phyloP scores from a whole-genome alignment of 2,329 filamentous ascomycete species.

The Xylariaceae sp. region DNA sequence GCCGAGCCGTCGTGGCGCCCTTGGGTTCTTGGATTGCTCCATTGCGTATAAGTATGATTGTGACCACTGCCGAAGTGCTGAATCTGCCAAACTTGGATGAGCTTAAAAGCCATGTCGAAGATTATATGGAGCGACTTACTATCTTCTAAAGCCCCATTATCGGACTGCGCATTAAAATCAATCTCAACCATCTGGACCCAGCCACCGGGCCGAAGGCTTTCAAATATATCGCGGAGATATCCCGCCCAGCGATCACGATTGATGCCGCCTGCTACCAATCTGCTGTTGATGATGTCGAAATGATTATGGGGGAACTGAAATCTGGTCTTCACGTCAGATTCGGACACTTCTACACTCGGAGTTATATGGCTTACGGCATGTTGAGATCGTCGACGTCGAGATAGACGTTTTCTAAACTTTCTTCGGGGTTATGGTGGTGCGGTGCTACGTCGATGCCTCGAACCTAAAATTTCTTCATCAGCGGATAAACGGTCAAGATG shows the following conservation, averaged over 20 bases:
- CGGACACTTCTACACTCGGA: constrained; percentile 5
- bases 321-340: constrained; percentile 22
- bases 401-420: constrained; percentile 59
- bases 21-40: constrained; percentile 58
- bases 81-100: constrained; percentile 37
- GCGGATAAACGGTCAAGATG: constrained; percentile 2
- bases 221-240: constrained; percentile 71
- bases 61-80: constrained; percentile 65
- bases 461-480: constrained; percentile 44
- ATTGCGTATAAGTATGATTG: constrained; percentile 56
- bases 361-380: constrained; percentile 41
- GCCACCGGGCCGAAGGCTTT: constrained; percentile 66
- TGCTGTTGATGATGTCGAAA: constrained; percentile 82
- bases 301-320: constrained; percentile 55
- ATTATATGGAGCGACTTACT: constrained; percentile 35
- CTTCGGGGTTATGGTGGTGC: constrained; percentile 51
- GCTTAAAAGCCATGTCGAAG: not conserved
- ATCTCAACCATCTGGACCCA: constrained; percentile 89
- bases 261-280: constrained; percentile 66
- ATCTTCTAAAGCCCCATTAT: constrained; percentile 70
- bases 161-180: constrained; percentile 78
- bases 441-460: constrained; percentile 67
- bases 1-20: constrained; percentile 56
- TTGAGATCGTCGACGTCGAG: constrained; percentile 71
- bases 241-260: constrained; percentile 64